Evolutionary conservation across 2,329 filamentous ascomycete species (phyloP).

Genomic region (Metarhizium album): DNA sequence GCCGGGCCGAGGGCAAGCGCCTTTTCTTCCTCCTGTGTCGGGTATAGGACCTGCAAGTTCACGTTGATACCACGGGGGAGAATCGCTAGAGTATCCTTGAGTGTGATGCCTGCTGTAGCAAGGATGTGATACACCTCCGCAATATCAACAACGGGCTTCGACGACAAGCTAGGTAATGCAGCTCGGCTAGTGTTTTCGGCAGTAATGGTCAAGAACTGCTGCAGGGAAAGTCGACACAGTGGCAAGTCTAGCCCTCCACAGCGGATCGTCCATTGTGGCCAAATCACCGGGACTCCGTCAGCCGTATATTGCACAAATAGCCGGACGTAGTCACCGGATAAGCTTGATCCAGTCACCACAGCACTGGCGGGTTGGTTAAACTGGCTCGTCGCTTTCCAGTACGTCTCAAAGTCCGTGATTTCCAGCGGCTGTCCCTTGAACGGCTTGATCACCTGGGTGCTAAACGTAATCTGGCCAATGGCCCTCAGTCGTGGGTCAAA

Average conservation of each 20-base stretch:
- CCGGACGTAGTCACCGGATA: slow-evolving; percentile 90
- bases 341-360: slow-evolving; percentile 85
- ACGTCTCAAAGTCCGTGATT: slow-evolving; percentile 96
- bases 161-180: slow-evolving; percentile 31
- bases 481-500: slow-evolving; percentile 86
- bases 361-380: slow-evolving; percentile 70
- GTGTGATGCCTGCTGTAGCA: slow-evolving; percentile 64
- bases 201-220: slow-evolving; percentile 54
- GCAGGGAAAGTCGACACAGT: slow-evolving; percentile 65
- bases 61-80: slow-evolving; percentile 74
- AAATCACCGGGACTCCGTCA: slow-evolving; percentile 78
- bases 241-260: slow-evolving; percentile 72
- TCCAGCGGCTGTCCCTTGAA: slow-evolving; percentile 88
- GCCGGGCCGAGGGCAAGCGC: slow-evolving; percentile 59
- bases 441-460: slow-evolving; percentile 91
- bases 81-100: slow-evolving; percentile 64
- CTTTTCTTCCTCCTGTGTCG: slow-evolving; percentile 63
- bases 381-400: slow-evolving; percentile 97
- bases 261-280: slow-evolving; percentile 71
- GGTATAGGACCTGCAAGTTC: slow-evolving; percentile 87
- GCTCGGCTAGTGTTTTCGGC: slow-evolving; percentile 29
- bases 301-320: slow-evolving; percentile 86
- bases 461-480: slow-evolving; percentile 90
- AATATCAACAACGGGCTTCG: slow-evolving; percentile 42
- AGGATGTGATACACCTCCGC: slow-evolving; percentile 61